A percentile compares a stretch with the other conserved stretches of the same genome.
Evolutionary conservation across 1,139 yeast species (phyloP).

Genomic region (Diutina sp.): DNA sequence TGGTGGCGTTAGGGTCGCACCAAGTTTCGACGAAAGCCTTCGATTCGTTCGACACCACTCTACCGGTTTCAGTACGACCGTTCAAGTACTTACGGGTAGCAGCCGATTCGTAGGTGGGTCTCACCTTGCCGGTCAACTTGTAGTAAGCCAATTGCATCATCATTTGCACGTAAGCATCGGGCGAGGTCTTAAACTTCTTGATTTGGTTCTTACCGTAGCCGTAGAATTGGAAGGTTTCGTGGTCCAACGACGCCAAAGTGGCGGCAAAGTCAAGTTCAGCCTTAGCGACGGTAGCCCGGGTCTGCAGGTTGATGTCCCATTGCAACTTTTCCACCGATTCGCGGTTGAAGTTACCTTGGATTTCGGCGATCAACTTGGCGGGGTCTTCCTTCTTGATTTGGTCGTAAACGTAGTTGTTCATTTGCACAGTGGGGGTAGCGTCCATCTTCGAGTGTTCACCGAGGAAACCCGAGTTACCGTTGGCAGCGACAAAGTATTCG

Average conservation of each 20-base stretch:
- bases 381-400: conserved; percentile 38
- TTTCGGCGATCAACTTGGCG: conserved; percentile 16
- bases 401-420: conserved; percentile 65
- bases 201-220: conserved; percentile 64
- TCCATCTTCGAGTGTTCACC: conserved; percentile 99
- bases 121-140: conserved; percentile 66
- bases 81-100: conserved; percentile 81
- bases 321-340: conserved; percentile 7
- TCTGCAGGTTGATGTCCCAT: conserved; percentile 39
- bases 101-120: conserved; percentile 95
- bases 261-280: conserved; percentile 46
- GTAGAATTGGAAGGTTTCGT: conserved; percentile 55
- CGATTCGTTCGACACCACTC: conserved; percentile 74
- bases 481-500: conserved; percentile 70
- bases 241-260: conserved; percentile 42
- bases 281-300: conserved; percentile 36
- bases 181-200: conserved; percentile 57
- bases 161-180: conserved; percentile 71
- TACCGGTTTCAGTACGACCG: conserved; percentile 95
- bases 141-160: conserved; percentile 65
- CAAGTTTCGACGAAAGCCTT: conserved; percentile 65
- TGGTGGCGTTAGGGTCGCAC: conserved; percentile 43
- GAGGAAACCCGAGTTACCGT: conserved; percentile 83
- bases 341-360: conserved; percentile 10
- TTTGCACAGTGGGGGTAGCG: conserved; percentile 87